Conservation (phyloP, 2,329 filamentous ascomycete species). For the Hypocrella siamensis region DNA sequence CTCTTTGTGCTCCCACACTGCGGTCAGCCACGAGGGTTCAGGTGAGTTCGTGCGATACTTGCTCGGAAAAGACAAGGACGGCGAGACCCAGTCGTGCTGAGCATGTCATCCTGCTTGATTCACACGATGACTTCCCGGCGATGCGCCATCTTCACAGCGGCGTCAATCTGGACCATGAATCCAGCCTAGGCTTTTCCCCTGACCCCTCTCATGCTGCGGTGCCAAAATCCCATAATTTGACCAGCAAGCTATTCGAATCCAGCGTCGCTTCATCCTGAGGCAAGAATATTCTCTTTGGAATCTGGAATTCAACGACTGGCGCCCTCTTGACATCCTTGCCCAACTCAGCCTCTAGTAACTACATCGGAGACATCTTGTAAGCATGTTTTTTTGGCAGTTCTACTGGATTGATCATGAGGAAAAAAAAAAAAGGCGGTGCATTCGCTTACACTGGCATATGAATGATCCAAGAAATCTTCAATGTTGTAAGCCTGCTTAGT, state of each 20-base stretch:
- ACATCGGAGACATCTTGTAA: slow-evolving; percentile 1
- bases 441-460: slow-evolving; percentile 67
- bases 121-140: too few relatives aligned
- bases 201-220: slow-evolving; percentile 2
- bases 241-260: slow-evolving; percentile 37
- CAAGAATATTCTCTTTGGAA: slow-evolving; percentile 69
- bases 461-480: slow-evolving; percentile 96
- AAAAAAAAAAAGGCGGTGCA: too few relatives aligned
- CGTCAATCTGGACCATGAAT: too few relatives aligned
- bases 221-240: slow-evolving; percentile 46
- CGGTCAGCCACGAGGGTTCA: too few relatives aligned
- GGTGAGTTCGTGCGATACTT: too few relatives aligned
- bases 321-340: slow-evolving; percentile 70
- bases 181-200: not conserved
- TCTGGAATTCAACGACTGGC: slow-evolving; percentile 85
- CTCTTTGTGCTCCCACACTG: too few relatives aligned
- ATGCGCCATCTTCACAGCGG: too few relatives aligned
- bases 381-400: too few relatives aligned
- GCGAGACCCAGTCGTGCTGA: too few relatives aligned
- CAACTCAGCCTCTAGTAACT: slow-evolving; percentile 76
- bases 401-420: too few relatives aligned
- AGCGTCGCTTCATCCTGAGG: slow-evolving; percentile 31
- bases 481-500: slow-evolving; percentile 89
- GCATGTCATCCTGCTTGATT: too few relatives aligned
- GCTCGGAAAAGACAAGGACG: too few relatives aligned